Evolutionary conservation across 192 early-diverging fungal genomes (phyloP), one percentile per base, ranked within the genome.

Genomic region (Coemansia asiatica): DNA sequence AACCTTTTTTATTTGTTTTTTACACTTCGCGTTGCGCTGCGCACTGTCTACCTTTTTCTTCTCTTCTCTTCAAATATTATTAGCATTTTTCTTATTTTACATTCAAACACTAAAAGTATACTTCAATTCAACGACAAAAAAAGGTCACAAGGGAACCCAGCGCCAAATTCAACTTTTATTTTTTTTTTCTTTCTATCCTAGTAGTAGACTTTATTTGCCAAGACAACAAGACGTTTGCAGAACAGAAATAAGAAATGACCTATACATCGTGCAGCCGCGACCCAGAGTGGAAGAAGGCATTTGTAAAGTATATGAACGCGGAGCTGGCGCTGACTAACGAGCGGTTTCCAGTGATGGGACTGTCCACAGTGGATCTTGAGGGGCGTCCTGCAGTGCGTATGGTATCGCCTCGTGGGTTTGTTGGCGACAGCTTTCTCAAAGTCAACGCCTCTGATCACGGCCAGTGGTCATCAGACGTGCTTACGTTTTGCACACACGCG

Each of bases 401-500:
- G 60, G 66, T 81, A 12, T 66, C 72, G 36, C 78, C 72, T 2
- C 72, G 78, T 2, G 78, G 78, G 4, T 81, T 81, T 44, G 66
- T 81, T 0, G 78, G 78, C 58, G 78, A 81, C 63, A 66, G 66
- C 35, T 75, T 75, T 31, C 59, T 81, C 31, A 61, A 63, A 36
- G 68, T 75, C 19, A 64, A 65, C 13, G n/a, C 50, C 18, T 35
- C 67, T 6, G 78, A 81, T 40, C 13, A 49, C 0, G 78, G 72
- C 7, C 72, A 81, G 28, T 81, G 78, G 78, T 48, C 78, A 7
- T 81, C 78, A 15, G 78, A 75, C 56, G 63, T 81, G 21, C 50
- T 81, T 55, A 75, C 78, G 9, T 63, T 81, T 46, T 81, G 78
- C 62, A 81, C 78, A 1, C 78, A 81, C 29, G 72, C 78, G 2